Base-by-base conservation (phyloP, 768 basidiomycete genomes). In the Russula emetica region DNA sequence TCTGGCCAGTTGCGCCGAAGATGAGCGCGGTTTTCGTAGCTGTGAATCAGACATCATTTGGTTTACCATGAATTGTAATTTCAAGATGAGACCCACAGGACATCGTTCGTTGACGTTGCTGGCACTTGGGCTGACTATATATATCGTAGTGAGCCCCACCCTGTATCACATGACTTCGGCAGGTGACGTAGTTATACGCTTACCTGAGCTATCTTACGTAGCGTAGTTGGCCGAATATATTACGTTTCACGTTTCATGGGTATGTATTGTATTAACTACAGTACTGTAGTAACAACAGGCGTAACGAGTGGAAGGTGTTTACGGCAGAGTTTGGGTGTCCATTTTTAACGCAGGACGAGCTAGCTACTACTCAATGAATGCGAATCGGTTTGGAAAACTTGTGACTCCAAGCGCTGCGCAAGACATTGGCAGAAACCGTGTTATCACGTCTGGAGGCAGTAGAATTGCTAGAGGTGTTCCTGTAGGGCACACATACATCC, bases 1-100 rank as follows among this genome's bases (percentile, higher is more conserved):
- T 79, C 56, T 84, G 84, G 55, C 91, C 91, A 1, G 90, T 91
- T 1, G 84, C 85, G 22, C 91, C 91, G 49, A 93, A 67, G 24
- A 93, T 75, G 61, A 92, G 80, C n/a, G 90, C 88, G 18, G 83
- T 44, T 59, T 58, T 66, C 20, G 49, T 3, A 11, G 53, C 60
- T 47, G 32, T n/a, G 22, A 34, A 54, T 60, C 26, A 24, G 13
- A n/a, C 26, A n/a, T 36, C 42, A n/a, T 36, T 52, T 13, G 3
- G 51, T 53, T 7, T 38, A 32, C 18, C 7, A 18, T 26, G 32
- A 26, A 5, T 16, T 26, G 30, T 2, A 6, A 9, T 28, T 14
- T 24, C 30, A 10, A 3, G 24, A 34, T 5, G 0, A 24, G 32
- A 40, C 59, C 14, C 24, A 60, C 59, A 53, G 6, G 59, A 60